phyloP scores from a whole-genome alignment of 495 filamentous ascomycete species.

The Penicillium diatomitis region DNA sequence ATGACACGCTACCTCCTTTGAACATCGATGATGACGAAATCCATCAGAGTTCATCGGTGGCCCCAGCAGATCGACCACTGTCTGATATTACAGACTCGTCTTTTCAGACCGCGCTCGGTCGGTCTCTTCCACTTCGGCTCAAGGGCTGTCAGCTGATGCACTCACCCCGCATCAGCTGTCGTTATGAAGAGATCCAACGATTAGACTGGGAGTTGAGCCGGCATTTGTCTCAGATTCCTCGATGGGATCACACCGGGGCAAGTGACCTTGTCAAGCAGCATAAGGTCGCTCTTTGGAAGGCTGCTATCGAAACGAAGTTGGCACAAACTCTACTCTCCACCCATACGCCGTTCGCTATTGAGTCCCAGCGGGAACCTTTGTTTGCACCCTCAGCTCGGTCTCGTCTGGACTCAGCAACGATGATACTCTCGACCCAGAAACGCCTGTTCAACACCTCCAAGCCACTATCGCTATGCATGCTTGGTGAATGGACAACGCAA shows the following conservation, averaged over 20 bases:
- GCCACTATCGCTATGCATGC: constrained; percentile 27
- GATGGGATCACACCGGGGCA: constrained; percentile 18
- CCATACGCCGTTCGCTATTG: constrained; percentile 38
- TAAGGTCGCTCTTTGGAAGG: constrained; percentile 24
- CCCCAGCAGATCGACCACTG: constrained; percentile 21
- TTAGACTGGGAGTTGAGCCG: constrained; percentile 33
- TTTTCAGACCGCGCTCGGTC: constrained; percentile 24
- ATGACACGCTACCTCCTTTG: constrained; percentile 44
- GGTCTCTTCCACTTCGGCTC: constrained; percentile 29
- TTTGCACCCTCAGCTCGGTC: constrained; percentile 32
- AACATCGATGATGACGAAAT: constrained; percentile 43
- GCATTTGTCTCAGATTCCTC: constrained; percentile 28
- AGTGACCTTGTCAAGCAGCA: constrained; percentile 20
- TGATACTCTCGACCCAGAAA: constrained; percentile 31
- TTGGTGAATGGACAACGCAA: constrained; percentile 36
- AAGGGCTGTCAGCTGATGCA: constrained; percentile 33
- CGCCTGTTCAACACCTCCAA: constrained; percentile 26
- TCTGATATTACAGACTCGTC: constrained; percentile 31
- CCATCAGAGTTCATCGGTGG: constrained; percentile 25
- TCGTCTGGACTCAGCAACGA: constrained; percentile 30
- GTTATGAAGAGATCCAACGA: constrained; percentile 36
- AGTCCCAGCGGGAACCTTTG: constrained; percentile 24
- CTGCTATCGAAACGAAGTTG: constrained; percentile 29
- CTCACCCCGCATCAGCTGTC: constrained; percentile 33
- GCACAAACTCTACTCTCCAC: constrained; percentile 29